phyloP scores from a whole-genome alignment of 2,329 filamentous ascomycete species.

The Aspergillus viridinutans region DNA sequence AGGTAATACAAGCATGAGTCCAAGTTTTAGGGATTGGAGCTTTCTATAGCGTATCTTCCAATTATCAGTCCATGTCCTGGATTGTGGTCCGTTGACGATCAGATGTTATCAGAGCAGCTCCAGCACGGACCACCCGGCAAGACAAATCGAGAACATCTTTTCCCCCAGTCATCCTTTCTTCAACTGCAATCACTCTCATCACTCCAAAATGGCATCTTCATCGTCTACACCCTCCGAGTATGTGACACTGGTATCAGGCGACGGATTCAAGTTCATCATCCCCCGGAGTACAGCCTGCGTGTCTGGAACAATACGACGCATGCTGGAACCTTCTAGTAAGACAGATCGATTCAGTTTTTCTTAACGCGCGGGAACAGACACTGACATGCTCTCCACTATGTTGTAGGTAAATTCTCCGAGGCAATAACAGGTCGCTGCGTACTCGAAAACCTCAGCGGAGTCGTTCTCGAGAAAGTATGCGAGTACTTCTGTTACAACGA shows the following conservation, averaged over 20 bases:
- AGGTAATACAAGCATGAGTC: background rate
- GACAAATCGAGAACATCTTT: background rate
- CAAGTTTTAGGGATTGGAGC: background rate
- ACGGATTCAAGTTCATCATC: conserved; percentile 62
- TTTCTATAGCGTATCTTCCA: background rate
- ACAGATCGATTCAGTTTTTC: background rate
- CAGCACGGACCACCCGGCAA: conserved; percentile 24
- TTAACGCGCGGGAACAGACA: background rate
- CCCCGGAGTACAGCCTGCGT: conserved; percentile 58
- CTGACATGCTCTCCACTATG: conserved; percentile 1
- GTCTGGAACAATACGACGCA: conserved; percentile 59
- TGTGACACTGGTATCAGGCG: conserved; percentile 61
- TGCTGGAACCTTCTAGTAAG: conserved; percentile 61
- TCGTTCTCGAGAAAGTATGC: conserved; percentile 65
- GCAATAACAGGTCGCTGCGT: conserved; percentile 54
- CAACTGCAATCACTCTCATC: conserved; percentile 2
- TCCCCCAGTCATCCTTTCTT: background rate
- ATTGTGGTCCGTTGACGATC: background rate
- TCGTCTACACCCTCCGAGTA: conserved; percentile 43
- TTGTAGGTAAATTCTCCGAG: conserved; percentile 58
- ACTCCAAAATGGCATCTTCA: conserved; percentile 12
- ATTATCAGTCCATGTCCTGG: background rate
- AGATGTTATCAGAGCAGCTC: conserved; percentile 16
- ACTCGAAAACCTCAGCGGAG: conserved; percentile 59
- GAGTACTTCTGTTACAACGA: conserved; percentile 68